Percentiles rank a stretch among this genome's conserved stretches.
phyloP scores from a whole-genome alignment of 2,329 filamentous ascomycete genomes.

The Aspergillus eucalypticola region DNA sequence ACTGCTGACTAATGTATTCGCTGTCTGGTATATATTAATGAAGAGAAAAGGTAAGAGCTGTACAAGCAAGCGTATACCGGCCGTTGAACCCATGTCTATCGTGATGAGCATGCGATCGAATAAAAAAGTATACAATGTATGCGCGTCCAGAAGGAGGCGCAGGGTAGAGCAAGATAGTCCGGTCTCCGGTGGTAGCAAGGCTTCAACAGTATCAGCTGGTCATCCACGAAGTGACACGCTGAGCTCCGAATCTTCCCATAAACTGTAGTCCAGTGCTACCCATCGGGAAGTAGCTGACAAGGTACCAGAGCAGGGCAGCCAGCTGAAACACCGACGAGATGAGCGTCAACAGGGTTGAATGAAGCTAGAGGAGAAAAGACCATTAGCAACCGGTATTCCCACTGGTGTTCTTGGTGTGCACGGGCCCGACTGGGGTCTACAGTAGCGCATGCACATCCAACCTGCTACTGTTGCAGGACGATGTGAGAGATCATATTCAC shows the following conservation, averaged over 20 bases:
- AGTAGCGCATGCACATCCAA: conserved; percentile 1
- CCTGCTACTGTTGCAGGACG: conserved; percentile 3
- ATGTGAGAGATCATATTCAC: background rate
- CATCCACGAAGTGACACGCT: conserved; percentile 86
- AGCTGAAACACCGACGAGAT: conserved; percentile 82
- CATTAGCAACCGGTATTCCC: conserved; percentile 19
- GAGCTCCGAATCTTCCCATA: conserved; percentile 81
- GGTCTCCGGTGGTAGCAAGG: background rate
- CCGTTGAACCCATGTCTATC: background rate
- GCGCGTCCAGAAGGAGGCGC: background rate
- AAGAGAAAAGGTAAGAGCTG: background rate
- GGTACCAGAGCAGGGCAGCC: conserved; percentile 82
- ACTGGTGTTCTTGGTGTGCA: background rate
- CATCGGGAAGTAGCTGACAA: conserved; percentile 98
- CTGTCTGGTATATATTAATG: too few relatives aligned
- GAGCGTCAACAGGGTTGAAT: conserved; percentile 80
- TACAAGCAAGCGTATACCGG: background rate
- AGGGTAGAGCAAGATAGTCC: background rate
- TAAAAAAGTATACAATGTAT: background rate
- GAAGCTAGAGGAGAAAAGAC: conserved; percentile 59
- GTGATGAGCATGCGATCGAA: background rate
- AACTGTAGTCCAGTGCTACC: conserved; percentile 84
- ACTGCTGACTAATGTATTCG: too few relatives aligned
- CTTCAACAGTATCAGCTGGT: conserved; percentile 57
- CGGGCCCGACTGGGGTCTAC: background rate